Percentiles rank a stretch among this genome's conserved stretches.
phyloP scores from a whole-genome alignment of 78 protist genomes.

The Emiliania huxleyi region DNA sequence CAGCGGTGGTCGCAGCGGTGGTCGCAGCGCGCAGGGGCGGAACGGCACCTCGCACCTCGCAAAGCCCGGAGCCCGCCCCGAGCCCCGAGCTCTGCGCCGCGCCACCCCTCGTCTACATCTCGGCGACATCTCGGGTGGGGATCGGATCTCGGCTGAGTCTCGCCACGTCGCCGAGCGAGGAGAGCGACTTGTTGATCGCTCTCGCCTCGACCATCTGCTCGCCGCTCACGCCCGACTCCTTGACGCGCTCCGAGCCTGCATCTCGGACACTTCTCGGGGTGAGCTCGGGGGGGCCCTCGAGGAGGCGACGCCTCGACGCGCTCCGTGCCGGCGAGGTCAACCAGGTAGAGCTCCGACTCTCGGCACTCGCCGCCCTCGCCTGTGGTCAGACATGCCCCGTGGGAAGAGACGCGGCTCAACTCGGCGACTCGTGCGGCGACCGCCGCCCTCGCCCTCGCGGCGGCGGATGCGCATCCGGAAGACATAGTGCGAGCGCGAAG shows the following conservation, averaged over 20 bases:
- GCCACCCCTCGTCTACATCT: no score
- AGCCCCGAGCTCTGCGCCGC: no score
- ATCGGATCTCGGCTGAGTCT: no score
- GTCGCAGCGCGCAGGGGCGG: no score
- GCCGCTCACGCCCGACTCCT: neutral
- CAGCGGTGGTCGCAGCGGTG: no score
- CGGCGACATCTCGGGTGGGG: no score
- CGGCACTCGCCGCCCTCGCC: neutral
- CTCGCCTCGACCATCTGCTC: conserved; percentile 21
- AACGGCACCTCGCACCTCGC: no score
- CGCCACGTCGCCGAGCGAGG: conserved; percentile 13
- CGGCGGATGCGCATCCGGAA: neutral
- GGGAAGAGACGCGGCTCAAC: no score
- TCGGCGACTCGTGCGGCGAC: no score
- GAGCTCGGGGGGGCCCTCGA: neutral
- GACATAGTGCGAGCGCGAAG: conserved; percentile 3
- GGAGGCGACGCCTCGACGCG: neutral
- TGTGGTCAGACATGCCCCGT: no score
- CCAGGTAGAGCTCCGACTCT: conserved; percentile 9
- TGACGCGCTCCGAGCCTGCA: neutral
- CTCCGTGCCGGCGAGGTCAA: conserved; percentile 49
- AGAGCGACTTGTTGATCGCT: conserved; percentile 39
- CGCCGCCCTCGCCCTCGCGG: neutral
- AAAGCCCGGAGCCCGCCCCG: no score
- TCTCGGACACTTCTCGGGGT: neutral